Conservation (phyloP, 257 asterid species). For the Penstemon barbatus region DNA sequence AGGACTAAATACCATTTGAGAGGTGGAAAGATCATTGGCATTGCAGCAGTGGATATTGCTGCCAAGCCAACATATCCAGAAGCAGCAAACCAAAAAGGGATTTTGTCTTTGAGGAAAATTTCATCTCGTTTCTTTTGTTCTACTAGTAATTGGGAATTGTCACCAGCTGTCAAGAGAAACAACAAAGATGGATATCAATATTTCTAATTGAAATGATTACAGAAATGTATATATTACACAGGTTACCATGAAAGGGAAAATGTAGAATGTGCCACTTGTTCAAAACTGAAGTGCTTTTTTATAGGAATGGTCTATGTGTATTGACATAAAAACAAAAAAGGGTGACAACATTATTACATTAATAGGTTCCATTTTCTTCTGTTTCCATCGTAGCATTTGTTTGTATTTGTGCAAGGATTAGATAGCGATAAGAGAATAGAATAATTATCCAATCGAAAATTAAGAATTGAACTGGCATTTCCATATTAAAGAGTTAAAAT, state of each 20-base stretch:
- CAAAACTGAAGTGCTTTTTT: constrained; percentile 1
- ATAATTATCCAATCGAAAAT: neutral
- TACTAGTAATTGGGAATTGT: constrained; percentile 44
- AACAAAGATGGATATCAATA: neutral
- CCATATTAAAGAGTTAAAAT: neutral
- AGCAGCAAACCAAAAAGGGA: constrained; percentile 85
- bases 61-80: constrained; percentile 87
- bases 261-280: neutral
- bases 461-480: neutral
- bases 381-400: constrained; percentile 1
- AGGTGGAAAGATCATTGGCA: constrained; percentile 87
- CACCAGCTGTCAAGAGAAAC: constrained; percentile 42
- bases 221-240: neutral
- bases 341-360: neutral
- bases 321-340: neutral
- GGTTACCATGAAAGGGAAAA: neutral
- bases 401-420: constrained; percentile 17
- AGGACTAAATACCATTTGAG: constrained; percentile 93
- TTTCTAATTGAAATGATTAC: constrained; percentile 5
- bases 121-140: constrained; percentile 68
- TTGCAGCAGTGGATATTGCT: constrained; percentile 72
- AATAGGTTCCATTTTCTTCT: neutral
- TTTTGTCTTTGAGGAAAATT: constrained; percentile 74
- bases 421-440: neutral
- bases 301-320: neutral